Conservation (phyloP, 1,284 basidiomycete genomes). For the Erythrobasidium hasegawianum region DNA sequence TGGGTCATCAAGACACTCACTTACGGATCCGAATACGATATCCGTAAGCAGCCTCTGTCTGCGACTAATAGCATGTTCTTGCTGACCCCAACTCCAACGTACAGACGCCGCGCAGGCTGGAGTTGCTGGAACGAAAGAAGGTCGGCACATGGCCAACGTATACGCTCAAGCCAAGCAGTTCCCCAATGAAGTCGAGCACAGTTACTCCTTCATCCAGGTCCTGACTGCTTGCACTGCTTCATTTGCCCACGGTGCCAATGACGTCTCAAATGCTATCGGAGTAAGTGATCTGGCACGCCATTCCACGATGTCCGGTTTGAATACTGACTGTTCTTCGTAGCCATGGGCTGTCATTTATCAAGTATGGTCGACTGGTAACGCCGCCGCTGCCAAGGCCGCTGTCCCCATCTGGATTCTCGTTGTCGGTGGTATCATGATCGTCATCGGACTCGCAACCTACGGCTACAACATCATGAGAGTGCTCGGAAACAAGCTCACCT, state of each 20-base stretch:
- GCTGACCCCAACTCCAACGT: background rate
- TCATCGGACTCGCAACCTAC: conserved; percentile 54
- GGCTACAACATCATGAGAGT: conserved; percentile 46
- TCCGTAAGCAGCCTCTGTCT: background rate
- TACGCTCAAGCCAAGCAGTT: conserved; percentile 52
- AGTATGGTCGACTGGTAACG: conserved; percentile 49
- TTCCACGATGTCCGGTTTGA: no score
- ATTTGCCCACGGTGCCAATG: conserved; percentile 53
- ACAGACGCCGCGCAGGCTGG: conserved; percentile 48
- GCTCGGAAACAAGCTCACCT: conserved; percentile 51
- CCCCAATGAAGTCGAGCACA: conserved; percentile 54
- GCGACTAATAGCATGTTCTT: background rate
- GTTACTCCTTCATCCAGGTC: conserved; percentile 55
- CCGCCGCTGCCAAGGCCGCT: conserved; percentile 46
- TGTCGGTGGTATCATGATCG: conserved; percentile 50
- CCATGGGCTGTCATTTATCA: conserved; percentile 51
- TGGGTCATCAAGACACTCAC: conserved; percentile 8
- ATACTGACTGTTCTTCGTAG: no score
- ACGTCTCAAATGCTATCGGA: conserved; percentile 51
- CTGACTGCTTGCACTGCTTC: conserved; percentile 55
- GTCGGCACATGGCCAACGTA: conserved; percentile 49
- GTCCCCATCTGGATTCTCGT: conserved; percentile 54
- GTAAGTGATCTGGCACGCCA: no score
- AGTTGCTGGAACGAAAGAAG: conserved; percentile 48
- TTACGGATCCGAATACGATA: conserved; percentile 28